Percentiles rank a stretch among this genome's conserved stretches.
These are phyloP conservation scores for Diaporthe citriasiana DNA, from an alignment of 2,329 filamentous ascomycete species.

Conservation along the genomic window DNA sequence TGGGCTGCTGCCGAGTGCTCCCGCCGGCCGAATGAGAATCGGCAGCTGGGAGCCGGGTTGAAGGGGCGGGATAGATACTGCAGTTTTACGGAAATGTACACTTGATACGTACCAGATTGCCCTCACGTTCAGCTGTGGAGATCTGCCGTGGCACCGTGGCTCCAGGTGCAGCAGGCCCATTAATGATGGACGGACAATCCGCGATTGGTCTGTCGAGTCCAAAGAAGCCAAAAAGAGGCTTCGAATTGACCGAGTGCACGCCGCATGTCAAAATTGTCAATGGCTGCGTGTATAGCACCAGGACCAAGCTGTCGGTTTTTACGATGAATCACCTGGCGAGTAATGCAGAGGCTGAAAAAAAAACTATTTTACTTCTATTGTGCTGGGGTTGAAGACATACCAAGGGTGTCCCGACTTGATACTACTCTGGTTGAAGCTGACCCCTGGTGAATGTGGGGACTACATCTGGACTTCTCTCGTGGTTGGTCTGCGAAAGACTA, in stretches of 20 bases:
- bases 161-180: not conserved
- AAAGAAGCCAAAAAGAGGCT: not conserved
- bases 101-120: no score
- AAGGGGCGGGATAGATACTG: not conserved
- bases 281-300: not conserved
- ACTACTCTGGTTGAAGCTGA: not conserved
- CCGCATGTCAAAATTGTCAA: conserved; percentile 12
- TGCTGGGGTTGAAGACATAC: not conserved
- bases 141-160: not conserved
- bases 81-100: not conserved
- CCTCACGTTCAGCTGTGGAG: not conserved
- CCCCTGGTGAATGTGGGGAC: conserved; percentile 14
- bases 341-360: not conserved
- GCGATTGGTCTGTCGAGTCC: not conserved
- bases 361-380: not conserved
- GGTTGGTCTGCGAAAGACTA: not conserved
- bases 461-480: not conserved
- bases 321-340: not conserved
- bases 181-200: conserved; percentile 3
- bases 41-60: conserved; percentile 23
- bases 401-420: not conserved
- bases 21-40: not conserved
- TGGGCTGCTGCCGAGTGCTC: not conserved
- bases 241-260: not conserved
- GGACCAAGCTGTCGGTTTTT: not conserved